Conservation (phyloP, 108 stramenopile species). For the Nitzschia putrida region DNA sequence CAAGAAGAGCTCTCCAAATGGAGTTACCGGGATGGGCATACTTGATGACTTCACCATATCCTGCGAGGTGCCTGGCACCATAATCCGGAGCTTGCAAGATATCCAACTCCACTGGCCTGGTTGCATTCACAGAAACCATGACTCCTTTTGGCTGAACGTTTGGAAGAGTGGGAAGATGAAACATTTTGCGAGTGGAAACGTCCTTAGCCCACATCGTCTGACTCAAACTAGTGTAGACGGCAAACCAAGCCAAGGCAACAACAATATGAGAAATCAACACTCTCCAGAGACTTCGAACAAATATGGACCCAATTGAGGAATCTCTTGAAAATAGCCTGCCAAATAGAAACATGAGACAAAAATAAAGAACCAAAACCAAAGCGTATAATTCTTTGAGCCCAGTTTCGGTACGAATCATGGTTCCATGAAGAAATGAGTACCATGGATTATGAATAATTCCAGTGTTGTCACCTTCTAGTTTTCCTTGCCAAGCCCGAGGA, state of each 20-base stretch:
- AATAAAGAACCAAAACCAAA: constrained; percentile 10
- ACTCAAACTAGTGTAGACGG: constrained; percentile 18
- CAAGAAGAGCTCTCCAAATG: constrained; percentile 27
- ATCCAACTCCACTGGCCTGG: constrained; percentile 37
- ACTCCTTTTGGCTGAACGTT: not conserved
- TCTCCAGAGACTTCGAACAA: constrained; percentile 12
- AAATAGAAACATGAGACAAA: not conserved
- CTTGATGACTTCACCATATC: constrained; percentile 39
- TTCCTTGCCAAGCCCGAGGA: constrained; percentile 39
- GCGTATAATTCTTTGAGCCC: constrained; percentile 14
- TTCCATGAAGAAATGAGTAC: constrained; percentile 31
- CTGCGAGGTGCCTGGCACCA: constrained; percentile 34
- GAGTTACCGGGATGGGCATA: constrained; percentile 54
- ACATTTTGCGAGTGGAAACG: constrained; percentile 31
- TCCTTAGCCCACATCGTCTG: constrained; percentile 45
- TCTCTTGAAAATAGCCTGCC: not conserved
- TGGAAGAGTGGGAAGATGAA: constrained; percentile 21
- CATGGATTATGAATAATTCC: constrained; percentile 19
- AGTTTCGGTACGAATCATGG: constrained; percentile 18
- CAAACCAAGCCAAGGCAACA: constrained; percentile 11
- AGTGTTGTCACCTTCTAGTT: not conserved
- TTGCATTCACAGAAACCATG: not conserved
- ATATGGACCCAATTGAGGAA: not conserved
- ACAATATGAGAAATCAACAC: constrained; percentile 27
- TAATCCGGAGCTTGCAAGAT: constrained; percentile 37